phyloP scores from a whole-genome alignment of 2,329 filamentous ascomycete species.

The Aspergillus sp. region DNA sequence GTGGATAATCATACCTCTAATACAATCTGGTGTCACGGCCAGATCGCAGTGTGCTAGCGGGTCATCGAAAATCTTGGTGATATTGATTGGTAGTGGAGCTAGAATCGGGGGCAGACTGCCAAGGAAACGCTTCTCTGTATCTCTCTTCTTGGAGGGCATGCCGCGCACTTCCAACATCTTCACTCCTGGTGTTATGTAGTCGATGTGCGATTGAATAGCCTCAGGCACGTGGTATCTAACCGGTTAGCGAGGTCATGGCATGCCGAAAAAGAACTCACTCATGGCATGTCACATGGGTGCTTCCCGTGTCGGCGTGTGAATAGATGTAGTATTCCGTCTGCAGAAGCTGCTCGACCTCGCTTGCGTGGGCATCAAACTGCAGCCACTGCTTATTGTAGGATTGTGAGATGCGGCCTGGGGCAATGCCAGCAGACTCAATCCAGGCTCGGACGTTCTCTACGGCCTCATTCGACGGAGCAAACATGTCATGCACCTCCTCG shows the following conservation, averaged over 20 bases:
- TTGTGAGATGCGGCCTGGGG: conserved; percentile 50
- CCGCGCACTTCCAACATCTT: conserved; percentile 34
- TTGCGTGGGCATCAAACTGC: conserved; percentile 55
- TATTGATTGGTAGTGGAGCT: conserved; percentile 23
- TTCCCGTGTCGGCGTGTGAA: conserved; percentile 41
- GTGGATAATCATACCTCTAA: conserved; percentile 30
- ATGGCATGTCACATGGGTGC: conserved; percentile 39
- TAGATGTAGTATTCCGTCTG: conserved; percentile 57
- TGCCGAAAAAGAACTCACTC: conserved; percentile 31
- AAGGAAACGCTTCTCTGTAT: conserved; percentile 26
- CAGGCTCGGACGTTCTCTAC: conserved; percentile 57
- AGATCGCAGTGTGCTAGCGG: conserved; percentile 29
- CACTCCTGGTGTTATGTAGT: conserved; percentile 57
- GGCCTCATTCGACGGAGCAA: conserved; percentile 47
- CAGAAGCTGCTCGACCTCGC: conserved; percentile 57
- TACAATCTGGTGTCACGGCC: conserved; percentile 46
- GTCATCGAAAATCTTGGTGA: conserved; percentile 19
- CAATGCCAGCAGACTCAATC: conserved; percentile 57
- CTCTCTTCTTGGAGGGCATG: conserved; percentile 13
- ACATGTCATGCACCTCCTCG: conserved; percentile 47
- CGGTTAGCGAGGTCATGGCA: not conserved
- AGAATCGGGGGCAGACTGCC: conserved; percentile 28
- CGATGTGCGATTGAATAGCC: conserved; percentile 52
- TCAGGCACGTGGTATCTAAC: conserved; percentile 53
- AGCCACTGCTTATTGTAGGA: conserved; percentile 58